Conservation (phyloP, 164 flowering plant genomes). For the Dillenia suffruticosa region DNA sequence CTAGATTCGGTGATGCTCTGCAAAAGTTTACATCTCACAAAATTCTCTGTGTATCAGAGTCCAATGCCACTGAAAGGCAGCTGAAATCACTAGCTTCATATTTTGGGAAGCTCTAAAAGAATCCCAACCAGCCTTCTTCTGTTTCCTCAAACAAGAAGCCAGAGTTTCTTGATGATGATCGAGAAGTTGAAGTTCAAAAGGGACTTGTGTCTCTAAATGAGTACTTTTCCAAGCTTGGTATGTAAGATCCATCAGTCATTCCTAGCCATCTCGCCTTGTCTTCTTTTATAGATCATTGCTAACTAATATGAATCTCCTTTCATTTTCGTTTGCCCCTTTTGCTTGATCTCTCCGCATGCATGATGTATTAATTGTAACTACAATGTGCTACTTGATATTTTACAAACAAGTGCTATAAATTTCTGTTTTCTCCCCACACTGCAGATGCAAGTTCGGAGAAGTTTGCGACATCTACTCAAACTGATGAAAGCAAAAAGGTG, state of each 20-base stretch:
- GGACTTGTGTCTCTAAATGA: slow-evolving; percentile 31
- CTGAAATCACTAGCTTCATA: slow-evolving; percentile 45
- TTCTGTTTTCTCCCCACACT: not conserved
- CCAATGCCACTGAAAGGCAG: slow-evolving; percentile 29
- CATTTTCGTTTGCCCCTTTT: not conserved
- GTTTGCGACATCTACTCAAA: slow-evolving; percentile 8
- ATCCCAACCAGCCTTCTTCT: slow-evolving; percentile 6
- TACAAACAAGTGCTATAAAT: too few relatives aligned
- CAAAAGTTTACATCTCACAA: slow-evolving; percentile 8
- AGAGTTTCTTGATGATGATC: slow-evolving; percentile 5
- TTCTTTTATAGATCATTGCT: too few relatives aligned
- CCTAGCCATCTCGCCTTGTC: too few relatives aligned
- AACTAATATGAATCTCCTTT: too few relatives aligned
- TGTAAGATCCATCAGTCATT: too few relatives aligned
- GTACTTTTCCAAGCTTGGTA: slow-evolving; percentile 37
- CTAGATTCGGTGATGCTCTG: slow-evolving; percentile 6
- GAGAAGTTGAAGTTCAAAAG: slow-evolving; percentile 21
- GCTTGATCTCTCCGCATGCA: too few relatives aligned
- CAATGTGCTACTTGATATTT: too few relatives aligned
- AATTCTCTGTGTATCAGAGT: slow-evolving; percentile 16
- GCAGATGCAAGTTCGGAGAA: slow-evolving; percentile 18
- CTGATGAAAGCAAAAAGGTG: slow-evolving; percentile 6
- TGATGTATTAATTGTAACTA: too few relatives aligned
- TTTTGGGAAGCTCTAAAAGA: slow-evolving; percentile 37
- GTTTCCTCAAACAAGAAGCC: slow-evolving; percentile 4